These are phyloP conservation scores for Picea abies DNA, from an alignment of 83 land plant genomes.

Conservation along the genomic window DNA sequence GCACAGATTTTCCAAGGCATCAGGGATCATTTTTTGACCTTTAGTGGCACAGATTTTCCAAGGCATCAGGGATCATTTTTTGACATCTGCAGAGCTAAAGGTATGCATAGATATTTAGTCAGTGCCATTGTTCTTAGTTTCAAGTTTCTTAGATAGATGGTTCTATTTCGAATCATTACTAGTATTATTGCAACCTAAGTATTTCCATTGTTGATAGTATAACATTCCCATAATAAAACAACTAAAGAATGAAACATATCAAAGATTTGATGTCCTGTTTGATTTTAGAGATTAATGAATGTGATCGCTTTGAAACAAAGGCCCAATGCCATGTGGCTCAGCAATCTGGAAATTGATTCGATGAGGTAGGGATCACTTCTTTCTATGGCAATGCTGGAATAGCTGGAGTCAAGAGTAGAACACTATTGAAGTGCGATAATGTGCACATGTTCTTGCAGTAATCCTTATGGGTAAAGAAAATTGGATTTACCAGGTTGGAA, in stretches of 20 bases:
- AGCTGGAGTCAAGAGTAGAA: background rate
- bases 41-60: constrained; percentile 90
- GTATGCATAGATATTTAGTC: constrained; percentile 26
- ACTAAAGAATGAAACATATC: background rate
- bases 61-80: constrained; percentile 93
- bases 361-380: background rate
- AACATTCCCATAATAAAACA: background rate
- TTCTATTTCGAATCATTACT: background rate
- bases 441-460: background rate
- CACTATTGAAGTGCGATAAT: background rate
- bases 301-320: background rate
- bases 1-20: constrained; percentile 95
- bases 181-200: background rate
- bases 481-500: background rate
- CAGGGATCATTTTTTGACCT: constrained; percentile 84
- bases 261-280: background rate
- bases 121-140: constrained; percentile 14
- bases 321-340: background rate
- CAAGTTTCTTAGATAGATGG: constrained; percentile 6
- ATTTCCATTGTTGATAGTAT: background rate
- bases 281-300: background rate
- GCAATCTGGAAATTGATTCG: background rate
- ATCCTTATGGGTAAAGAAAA: background rate
- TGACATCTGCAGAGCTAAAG: constrained; percentile 88
- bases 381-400: background rate